Conservation (phyloP, 495 filamentous ascomycete species). For the Trichoderma orchidacearum region DNA sequence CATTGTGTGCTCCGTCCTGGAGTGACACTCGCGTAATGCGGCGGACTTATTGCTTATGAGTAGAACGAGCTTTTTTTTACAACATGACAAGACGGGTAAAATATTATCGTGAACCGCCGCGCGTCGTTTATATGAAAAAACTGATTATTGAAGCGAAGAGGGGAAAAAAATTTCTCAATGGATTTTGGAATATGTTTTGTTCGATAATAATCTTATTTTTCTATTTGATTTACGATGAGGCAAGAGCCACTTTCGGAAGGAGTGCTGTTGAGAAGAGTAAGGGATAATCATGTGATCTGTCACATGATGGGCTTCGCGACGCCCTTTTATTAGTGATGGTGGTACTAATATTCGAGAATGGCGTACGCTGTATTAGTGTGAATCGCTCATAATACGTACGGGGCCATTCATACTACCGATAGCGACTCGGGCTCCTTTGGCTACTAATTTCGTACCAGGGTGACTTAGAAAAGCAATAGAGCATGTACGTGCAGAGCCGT, state of each 20-base stretch:
- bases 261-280: background rate
- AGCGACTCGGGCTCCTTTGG: too few species aligned
- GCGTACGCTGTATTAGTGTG: too few species aligned
- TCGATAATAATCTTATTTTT: background rate
- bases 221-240: constrained; percentile 1
- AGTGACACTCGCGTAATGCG: background rate
- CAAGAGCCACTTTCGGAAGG: background rate
- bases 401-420: too few species aligned
- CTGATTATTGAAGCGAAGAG: too few species aligned
- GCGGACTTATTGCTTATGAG: background rate
- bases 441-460: too few species aligned
- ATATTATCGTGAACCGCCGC: too few species aligned
- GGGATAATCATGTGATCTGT: background rate
- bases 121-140: background rate
- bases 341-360: too few species aligned
- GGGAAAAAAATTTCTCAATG: background rate
- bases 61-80: background rate
- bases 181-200: background rate
- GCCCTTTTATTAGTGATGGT: too few species aligned
- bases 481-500: too few species aligned
- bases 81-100: too few species aligned
- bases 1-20: background rate
- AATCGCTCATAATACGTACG: too few species aligned
- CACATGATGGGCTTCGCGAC: background rate
- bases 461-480: too few species aligned